These are phyloP conservation scores for Ogataea nitratoaversa DNA, from an alignment of 805 yeast genomes.

Conservation along the genomic window DNA sequence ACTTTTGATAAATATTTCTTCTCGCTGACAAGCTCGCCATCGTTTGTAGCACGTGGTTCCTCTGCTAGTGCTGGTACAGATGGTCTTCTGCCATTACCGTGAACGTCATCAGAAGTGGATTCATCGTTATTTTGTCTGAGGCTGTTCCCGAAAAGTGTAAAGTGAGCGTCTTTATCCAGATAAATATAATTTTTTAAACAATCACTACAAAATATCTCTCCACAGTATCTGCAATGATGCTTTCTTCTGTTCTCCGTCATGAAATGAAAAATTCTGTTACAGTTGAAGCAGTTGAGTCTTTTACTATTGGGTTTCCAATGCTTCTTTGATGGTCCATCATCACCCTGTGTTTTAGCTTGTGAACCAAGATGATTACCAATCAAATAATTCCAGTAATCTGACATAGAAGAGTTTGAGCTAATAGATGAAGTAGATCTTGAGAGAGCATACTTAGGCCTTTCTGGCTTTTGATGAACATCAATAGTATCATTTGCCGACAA, in stretches of 20 bases:
- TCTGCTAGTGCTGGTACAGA: not conserved
- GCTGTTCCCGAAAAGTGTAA: slow-evolving; percentile 30
- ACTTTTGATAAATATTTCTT: slow-evolving; percentile 32
- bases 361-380: slow-evolving; percentile 8
- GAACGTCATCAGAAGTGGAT: not conserved
- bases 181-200: slow-evolving; percentile 33
- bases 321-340: slow-evolving; percentile 45
- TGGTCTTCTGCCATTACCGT: not conserved
- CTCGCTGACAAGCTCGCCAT: slow-evolving; percentile 5
- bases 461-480: slow-evolving; percentile 14
- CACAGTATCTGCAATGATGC: slow-evolving; percentile 39
- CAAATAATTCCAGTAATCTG: slow-evolving; percentile 25
- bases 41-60: not conserved
- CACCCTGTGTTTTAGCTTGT: not conserved
- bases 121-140: slow-evolving; percentile 4
- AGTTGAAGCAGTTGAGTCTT: slow-evolving; percentile 60
- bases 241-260: slow-evolving; percentile 58
- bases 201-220: slow-evolving; percentile 37
- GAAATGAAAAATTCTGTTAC: slow-evolving; percentile 66
- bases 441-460: slow-evolving; percentile 15
- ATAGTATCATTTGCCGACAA: slow-evolving; percentile 8
- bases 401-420: slow-evolving; percentile 22
- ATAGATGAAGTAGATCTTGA: slow-evolving; percentile 22
- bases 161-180: slow-evolving; percentile 32
- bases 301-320: slow-evolving; percentile 77